Percentiles rank a stretch among this genome's conserved stretches.
phyloP scores from a whole-genome alignment of 768 basidiomycete genomes.

The Peribolospora baueri region DNA sequence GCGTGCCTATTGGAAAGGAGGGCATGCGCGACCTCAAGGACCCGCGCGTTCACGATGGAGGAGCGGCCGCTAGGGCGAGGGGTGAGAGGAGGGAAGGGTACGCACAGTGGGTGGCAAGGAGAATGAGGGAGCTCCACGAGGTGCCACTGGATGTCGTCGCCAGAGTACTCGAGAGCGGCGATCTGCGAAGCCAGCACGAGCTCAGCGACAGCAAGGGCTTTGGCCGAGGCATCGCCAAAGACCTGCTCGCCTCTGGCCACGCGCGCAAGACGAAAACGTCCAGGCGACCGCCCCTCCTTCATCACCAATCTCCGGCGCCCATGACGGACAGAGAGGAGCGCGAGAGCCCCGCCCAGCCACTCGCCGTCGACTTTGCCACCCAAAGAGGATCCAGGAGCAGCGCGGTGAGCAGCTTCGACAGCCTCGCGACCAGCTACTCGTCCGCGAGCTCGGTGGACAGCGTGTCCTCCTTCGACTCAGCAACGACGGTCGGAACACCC shows the following conservation, averaged over 20 bases:
- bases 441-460: not conserved
- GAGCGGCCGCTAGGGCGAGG: no score
- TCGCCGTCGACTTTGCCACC: no score
- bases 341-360: no score
- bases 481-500: not conserved
- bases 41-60: constrained; percentile 24
- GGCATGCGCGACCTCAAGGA: constrained; percentile 54
- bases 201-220: not conserved
- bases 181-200: not conserved
- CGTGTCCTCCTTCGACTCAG: not conserved
- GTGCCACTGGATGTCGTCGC: constrained; percentile 54
- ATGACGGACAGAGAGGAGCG: not conserved
- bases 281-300: not conserved
- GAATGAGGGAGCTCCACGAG: constrained; percentile 88
- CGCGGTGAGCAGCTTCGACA: not conserved
- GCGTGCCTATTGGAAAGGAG: constrained; percentile 45
- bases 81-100: no score
- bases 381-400: no score
- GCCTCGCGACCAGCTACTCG: not conserved
- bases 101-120: constrained; percentile 46
- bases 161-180: constrained; percentile 15
- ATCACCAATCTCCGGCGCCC: not conserved
- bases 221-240: not conserved
- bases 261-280: not conserved
- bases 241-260: not conserved